These are phyloP conservation scores for Centella asiatica DNA, from an alignment of 129 eudicot species.

Conservation along the genomic window DNA sequence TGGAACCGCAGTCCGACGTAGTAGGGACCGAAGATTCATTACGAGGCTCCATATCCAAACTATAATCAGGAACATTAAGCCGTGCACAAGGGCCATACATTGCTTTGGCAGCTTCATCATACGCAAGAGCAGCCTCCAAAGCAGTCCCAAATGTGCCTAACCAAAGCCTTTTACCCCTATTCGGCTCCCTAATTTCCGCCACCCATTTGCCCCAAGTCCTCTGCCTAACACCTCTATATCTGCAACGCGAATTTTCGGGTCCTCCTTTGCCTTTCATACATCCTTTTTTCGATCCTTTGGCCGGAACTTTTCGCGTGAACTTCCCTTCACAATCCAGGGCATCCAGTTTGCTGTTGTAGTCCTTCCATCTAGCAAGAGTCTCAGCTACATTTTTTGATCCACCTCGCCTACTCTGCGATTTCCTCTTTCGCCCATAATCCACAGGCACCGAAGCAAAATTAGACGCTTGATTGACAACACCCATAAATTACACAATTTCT, in stretches of 20 bases:
- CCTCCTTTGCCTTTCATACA: slow-evolving; percentile 99
- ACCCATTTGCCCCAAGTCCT: slow-evolving; percentile 99
- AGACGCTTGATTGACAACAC: slow-evolving; percentile 17
- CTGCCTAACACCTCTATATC: slow-evolving; percentile 83
- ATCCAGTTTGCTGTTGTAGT: slow-evolving; percentile 31
- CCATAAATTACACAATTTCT: slow-evolving; percentile 17
- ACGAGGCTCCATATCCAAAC: slow-evolving; percentile 6
- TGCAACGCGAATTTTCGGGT: slow-evolving; percentile 46
- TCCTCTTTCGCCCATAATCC: slow-evolving; percentile 32
- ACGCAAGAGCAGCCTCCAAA: slow-evolving; percentile 67
- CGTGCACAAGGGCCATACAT: slow-evolving; percentile 80
- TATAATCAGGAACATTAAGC: slow-evolving; percentile 40
- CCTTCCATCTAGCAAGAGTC: slow-evolving; percentile 75
- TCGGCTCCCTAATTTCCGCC: slow-evolving; percentile 85
- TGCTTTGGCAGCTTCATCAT: slow-evolving; percentile 82
- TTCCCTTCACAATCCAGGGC: slow-evolving; percentile 8
- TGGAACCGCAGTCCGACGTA: slow-evolving; percentile 27
- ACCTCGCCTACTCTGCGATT: slow-evolving; percentile 33
- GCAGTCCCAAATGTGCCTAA: slow-evolving; percentile 71
- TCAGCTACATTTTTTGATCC: slow-evolving; percentile 47
- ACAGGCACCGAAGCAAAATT: slow-evolving; percentile 8
- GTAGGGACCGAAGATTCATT: slow-evolving; percentile 16
- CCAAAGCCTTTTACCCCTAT: slow-evolving; percentile 71
- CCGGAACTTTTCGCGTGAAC: slow-evolving; percentile 38
- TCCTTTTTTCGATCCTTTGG: slow-evolving; percentile 87